These are phyloP conservation scores for Achaetomiella virescens DNA, from an alignment of 495 filamentous ascomycete genomes.

Conservation along the genomic window DNA sequence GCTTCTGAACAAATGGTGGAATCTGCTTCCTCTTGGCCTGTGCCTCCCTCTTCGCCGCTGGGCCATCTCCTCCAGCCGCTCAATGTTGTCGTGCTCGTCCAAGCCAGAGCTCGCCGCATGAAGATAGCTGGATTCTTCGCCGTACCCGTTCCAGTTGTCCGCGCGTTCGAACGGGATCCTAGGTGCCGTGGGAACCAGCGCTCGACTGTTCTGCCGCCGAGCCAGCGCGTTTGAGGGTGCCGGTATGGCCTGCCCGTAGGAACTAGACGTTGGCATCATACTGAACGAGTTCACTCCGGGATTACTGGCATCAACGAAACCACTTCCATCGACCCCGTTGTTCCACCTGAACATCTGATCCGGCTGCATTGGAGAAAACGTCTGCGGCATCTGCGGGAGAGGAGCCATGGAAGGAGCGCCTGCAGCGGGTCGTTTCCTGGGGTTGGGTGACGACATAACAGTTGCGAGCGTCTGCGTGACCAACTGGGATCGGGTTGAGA, in stretches of 20 bases:
- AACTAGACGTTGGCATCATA: conserved; percentile 42
- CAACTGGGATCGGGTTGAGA: conserved; percentile 1
- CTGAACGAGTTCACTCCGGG: conserved; percentile 33
- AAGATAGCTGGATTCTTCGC: conserved; percentile 41
- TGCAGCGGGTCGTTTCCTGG: conserved; percentile 69
- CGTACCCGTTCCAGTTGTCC: conserved; percentile 44
- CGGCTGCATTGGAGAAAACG: conserved; percentile 31
- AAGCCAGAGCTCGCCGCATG: conserved; percentile 31
- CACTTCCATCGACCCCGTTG: conserved; percentile 19
- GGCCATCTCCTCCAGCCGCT: conserved; percentile 70
- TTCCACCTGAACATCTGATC: conserved; percentile 42
- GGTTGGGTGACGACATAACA: conserved; percentile 45
- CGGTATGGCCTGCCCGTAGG: conserved; percentile 31
- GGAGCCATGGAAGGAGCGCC: conserved; percentile 57
- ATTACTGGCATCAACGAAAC: conserved; percentile 30
- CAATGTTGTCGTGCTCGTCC: conserved; percentile 63
- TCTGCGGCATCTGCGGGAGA: conserved; percentile 42
- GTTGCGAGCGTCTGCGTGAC: conserved; percentile 27
- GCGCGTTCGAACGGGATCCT: conserved; percentile 39
- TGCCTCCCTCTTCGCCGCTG: conserved; percentile 73
- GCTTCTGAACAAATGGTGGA: conserved; percentile 95
- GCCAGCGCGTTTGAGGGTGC: conserved; percentile 59
- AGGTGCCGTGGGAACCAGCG: conserved; percentile 44
- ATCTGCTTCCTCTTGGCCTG: conserved; percentile 87
- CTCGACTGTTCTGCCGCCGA: conserved; percentile 57